These are phyloP conservation scores for Allantophomopsis cytisporea DNA, from an alignment of 2,329 filamentous ascomycete species.

Conservation along the genomic window DNA sequence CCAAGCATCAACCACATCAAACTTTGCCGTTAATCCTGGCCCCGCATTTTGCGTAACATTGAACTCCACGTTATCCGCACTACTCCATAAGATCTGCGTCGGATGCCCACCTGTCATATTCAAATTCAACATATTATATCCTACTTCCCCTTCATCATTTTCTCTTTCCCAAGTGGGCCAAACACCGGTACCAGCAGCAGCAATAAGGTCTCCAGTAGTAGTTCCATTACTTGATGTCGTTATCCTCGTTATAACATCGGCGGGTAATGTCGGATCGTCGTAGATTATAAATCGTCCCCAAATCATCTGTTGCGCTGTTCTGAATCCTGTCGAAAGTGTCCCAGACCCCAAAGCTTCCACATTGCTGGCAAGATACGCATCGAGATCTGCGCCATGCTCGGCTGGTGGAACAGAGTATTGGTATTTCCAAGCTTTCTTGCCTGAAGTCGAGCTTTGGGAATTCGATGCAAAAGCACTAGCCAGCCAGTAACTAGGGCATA, in stretches of 20 bases:
- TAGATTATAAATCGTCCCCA: constrained; percentile 6
- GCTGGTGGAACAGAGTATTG: constrained; percentile 25
- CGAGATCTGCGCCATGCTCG: constrained; percentile 20
- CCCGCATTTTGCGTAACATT: constrained; percentile 7
- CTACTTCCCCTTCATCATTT: background rate
- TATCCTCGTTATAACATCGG: background rate
- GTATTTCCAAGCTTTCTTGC: constrained; percentile 24
- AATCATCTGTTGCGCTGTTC: constrained; percentile 1
- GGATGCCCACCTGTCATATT: constrained; percentile 7
- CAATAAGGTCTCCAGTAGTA: background rate
- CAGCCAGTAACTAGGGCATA: constrained; percentile 40
- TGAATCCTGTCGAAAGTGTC: background rate
- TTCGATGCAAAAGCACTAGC: constrained; percentile 25
- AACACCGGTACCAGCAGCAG: background rate
- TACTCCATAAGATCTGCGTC: background rate
- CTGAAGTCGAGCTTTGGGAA: constrained; percentile 1
- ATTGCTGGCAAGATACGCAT: constrained; percentile 14
- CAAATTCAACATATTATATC: constrained; percentile 2
- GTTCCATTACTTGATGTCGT: background rate
- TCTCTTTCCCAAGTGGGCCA: constrained; percentile 1
- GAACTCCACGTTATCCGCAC: background rate
- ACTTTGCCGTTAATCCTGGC: constrained; percentile 6
- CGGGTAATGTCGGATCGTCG: constrained; percentile 4
- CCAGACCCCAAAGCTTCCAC: background rate
- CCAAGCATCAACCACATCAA: constrained; percentile 6